A percentile compares a stretch with the other conserved stretches of the same genome.
Conservation (phyloP, 2,329 filamentous ascomycete genomes). For the Alternaria panax region DNA sequence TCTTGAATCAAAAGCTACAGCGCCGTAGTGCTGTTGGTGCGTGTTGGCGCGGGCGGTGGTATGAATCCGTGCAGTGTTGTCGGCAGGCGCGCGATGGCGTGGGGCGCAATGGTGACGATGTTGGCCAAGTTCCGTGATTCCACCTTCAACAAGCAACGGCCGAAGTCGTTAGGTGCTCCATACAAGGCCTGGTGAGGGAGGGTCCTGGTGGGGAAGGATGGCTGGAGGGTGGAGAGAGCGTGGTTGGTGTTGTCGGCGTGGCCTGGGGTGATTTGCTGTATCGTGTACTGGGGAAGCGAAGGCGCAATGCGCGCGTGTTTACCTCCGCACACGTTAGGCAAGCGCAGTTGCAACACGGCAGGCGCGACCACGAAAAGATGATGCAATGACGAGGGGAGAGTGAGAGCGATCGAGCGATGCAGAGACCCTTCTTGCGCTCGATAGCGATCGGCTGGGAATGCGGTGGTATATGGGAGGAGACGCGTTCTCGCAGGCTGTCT, state of each 20-base stretch:
- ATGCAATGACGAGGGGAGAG: constrained; percentile 24
- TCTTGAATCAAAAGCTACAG: constrained; percentile 41
- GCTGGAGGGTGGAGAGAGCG: constrained; percentile 20
- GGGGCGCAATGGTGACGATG: constrained; percentile 13
- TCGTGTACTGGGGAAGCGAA: constrained; percentile 24
- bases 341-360: constrained; percentile 22
- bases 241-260: constrained; percentile 28
- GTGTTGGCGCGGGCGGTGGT: constrained; percentile 24
- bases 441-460: constrained; percentile 34
- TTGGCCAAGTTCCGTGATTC: constrained; percentile 25
- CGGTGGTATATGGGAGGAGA: constrained; percentile 31
- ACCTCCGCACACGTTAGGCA: constrained; percentile 26
- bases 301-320: constrained; percentile 31
- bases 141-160: constrained; percentile 46
- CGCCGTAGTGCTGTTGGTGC: constrained; percentile 19
- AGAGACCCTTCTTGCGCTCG: constrained; percentile 34
- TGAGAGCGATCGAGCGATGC: constrained; percentile 26
- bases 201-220: constrained; percentile 19
- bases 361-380: constrained; percentile 19
- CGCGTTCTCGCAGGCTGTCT: constrained; percentile 36
- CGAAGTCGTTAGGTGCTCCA: constrained; percentile 38
- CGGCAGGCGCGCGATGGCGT: constrained; percentile 25
- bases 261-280: constrained; percentile 34
- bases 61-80: constrained; percentile 42
- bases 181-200: constrained; percentile 40